Evolutionary conservation across 2,329 filamentous ascomycete genomes (phyloP).

Genomic region (Fusarium sp.): DNA sequence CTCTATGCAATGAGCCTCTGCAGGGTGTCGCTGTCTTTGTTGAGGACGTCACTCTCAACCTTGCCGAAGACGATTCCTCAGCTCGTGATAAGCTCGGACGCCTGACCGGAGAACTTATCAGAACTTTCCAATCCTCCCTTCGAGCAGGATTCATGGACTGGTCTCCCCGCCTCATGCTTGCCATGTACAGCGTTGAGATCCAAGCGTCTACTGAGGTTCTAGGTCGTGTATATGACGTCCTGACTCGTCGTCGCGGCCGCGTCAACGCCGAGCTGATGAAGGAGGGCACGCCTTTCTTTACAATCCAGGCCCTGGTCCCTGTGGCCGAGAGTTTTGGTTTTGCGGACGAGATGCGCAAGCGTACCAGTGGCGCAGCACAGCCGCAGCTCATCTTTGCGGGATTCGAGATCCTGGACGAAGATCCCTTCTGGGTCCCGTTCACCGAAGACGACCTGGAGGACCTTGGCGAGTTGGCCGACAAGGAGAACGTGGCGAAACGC

Average conservation of each 20-base stretch:
- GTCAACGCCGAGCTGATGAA: conserved; percentile 93
- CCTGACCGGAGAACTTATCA: conserved; percentile 93
- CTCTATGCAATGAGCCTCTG: conserved; percentile 91
- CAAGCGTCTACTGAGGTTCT: conserved; percentile 96
- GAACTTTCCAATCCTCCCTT: conserved; percentile 86
- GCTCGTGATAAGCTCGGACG: conserved; percentile 77
- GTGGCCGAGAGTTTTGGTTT: conserved; percentile 98
- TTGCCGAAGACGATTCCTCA: conserved; percentile 66
- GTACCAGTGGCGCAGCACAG: conserved; percentile 88
- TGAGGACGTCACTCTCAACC: conserved; percentile 77
- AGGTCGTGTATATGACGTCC: conserved; percentile 94
- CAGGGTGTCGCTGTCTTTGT: conserved; percentile 93
- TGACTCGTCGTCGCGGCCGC: conserved; percentile 90
- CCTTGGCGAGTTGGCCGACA: conserved; percentile 90
- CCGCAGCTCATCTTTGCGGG: conserved; percentile 95
- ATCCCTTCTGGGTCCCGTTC: conserved; percentile 97
- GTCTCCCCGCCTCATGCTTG: conserved; percentile 93
- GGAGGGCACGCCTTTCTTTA: conserved; percentile 96
- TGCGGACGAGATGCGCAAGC: conserved; percentile 94
- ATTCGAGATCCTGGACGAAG: conserved; percentile 92
- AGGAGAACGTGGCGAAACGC: conserved; percentile 94
- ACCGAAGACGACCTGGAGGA: conserved; percentile 98
- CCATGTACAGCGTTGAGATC: conserved; percentile 98
- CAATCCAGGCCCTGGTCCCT: conserved; percentile 86
- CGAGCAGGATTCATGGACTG: conserved; percentile 91